Conservation (phyloP, 2,329 filamentous ascomycete genomes). For the Curvularia sp. region DNA sequence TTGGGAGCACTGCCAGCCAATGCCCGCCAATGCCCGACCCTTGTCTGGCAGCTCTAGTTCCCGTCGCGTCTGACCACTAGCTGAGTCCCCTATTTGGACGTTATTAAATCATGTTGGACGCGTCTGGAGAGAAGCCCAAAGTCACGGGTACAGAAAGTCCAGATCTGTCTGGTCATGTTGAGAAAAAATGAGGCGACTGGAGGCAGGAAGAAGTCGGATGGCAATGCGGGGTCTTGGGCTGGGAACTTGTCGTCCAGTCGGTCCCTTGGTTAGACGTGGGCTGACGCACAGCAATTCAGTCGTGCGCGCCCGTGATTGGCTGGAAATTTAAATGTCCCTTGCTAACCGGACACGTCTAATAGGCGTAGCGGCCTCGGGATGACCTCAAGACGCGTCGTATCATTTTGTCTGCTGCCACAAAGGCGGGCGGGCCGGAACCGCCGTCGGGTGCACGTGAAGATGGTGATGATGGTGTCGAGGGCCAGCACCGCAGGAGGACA, state of each 20-base stretch:
- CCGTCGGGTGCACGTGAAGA: not conserved
- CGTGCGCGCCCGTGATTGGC: conserved; percentile 18
- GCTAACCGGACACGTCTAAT: conserved; percentile 4
- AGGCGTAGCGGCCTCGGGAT: conserved; percentile 8
- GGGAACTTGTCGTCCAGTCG: conserved; percentile 7
- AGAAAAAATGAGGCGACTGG: not conserved
- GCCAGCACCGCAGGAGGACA: not conserved
- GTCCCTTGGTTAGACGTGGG: not conserved
- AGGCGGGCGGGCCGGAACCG: not conserved
- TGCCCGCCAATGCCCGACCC: not conserved
- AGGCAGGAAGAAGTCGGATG: not conserved
- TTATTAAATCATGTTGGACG: conserved; percentile 7
- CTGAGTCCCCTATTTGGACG: conserved; percentile 20
- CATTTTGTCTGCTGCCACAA: not conserved
- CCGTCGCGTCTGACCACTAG: conserved; percentile 23
- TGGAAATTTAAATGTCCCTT: conserved; percentile 3
- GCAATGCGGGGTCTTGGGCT: not conserved
- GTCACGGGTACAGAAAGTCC: too few relatives aligned
- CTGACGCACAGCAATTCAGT: conserved; percentile 13
- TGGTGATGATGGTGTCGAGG: not conserved
- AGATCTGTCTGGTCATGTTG: not conserved
- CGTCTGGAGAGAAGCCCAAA: not conserved
- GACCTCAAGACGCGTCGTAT: conserved; percentile 21
- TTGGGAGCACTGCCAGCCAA: not conserved
- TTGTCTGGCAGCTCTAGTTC: conserved; percentile 19